Conservation (phyloP, 345 rosid genomes). For the Crucihimalaya himalaica region DNA sequence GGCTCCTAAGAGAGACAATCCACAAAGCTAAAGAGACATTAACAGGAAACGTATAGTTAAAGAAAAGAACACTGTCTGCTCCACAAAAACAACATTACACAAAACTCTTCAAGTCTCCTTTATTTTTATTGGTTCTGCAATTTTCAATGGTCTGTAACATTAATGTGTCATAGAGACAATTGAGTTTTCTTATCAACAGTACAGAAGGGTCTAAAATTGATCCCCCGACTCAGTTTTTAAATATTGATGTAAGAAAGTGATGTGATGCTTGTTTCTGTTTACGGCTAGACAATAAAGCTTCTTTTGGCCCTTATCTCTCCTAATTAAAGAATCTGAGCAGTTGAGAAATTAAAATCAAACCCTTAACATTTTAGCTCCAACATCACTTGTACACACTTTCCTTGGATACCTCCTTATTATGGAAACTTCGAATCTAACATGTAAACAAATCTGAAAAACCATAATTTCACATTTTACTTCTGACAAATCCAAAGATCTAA, state of each 20-base stretch:
- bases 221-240: conserved; percentile 31
- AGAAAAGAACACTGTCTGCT: conserved; percentile 46
- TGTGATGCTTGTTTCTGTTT: conserved; percentile 44
- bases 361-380: conserved; percentile 33
- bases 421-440: conserved; percentile 40
- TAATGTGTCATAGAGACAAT: conserved; percentile 32
- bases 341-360: conserved; percentile 30
- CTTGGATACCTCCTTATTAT: conserved; percentile 34
- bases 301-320: conserved; percentile 34
- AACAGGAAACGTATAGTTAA: conserved; percentile 41
- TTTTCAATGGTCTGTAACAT: conserved; percentile 32
- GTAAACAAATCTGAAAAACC: conserved; percentile 31
- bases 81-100: conserved; percentile 36
- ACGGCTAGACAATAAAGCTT: conserved; percentile 39
- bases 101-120: conserved; percentile 26
- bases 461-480: conserved; percentile 16
- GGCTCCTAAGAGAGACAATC: conserved; percentile 39
- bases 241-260: conserved; percentile 39
- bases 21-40: conserved; percentile 40
- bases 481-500: conserved; percentile 27
- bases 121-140: conserved; percentile 28
- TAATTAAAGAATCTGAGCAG: conserved; percentile 36
- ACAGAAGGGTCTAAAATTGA: conserved; percentile 25
- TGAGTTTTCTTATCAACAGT: conserved; percentile 42
- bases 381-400: conserved; percentile 33